Percentiles rank a stretch among this genome's conserved stretches.
These are phyloP conservation scores for Brassica incana DNA, from an alignment of 345 rosid species.

Conservation along the genomic window DNA sequence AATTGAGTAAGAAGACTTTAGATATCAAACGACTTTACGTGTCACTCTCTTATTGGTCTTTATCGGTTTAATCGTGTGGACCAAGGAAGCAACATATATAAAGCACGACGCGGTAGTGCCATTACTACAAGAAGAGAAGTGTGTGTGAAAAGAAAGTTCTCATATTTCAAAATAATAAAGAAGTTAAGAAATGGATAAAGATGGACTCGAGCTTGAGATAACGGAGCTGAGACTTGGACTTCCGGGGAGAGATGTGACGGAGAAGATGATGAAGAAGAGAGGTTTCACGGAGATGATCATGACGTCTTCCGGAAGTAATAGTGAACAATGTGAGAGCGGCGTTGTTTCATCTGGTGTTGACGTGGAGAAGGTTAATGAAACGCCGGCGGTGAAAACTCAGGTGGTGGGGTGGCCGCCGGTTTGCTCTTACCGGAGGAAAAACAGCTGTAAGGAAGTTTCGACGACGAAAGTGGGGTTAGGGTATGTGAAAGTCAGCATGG, in stretches of 20 bases:
- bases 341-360: conserved; percentile 31
- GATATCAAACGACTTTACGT: conserved; percentile 31
- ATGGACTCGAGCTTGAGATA: conserved; percentile 66
- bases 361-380: conserved; percentile 34
- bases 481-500: conserved; percentile 89
- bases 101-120: conserved; percentile 35
- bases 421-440: conserved; percentile 75
- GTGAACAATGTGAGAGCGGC: conserved; percentile 35
- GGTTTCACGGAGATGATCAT: conserved; percentile 57
- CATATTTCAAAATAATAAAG: conserved; percentile 10
- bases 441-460: conserved; percentile 39
- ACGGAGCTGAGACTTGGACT: conserved; percentile 90
- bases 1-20: conserved; percentile 26
- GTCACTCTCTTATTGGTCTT: conserved; percentile 10
- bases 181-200: conserved; percentile 30
- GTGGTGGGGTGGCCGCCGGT: conserved; percentile 99
- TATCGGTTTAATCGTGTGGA: conserved; percentile 8
- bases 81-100: conserved; percentile 36
- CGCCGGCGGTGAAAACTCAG: conserved; percentile 48
- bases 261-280: conserved; percentile 66
- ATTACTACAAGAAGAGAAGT: conserved; percentile 40
- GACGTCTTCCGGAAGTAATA: conserved; percentile 38
- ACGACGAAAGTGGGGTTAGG: conserved; percentile 34
- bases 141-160: conserved; percentile 42
- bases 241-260: conserved; percentile 41